Evolutionary conservation across 805 yeast genomes (phyloP).

Genomic region (Candida chilensis): DNA sequence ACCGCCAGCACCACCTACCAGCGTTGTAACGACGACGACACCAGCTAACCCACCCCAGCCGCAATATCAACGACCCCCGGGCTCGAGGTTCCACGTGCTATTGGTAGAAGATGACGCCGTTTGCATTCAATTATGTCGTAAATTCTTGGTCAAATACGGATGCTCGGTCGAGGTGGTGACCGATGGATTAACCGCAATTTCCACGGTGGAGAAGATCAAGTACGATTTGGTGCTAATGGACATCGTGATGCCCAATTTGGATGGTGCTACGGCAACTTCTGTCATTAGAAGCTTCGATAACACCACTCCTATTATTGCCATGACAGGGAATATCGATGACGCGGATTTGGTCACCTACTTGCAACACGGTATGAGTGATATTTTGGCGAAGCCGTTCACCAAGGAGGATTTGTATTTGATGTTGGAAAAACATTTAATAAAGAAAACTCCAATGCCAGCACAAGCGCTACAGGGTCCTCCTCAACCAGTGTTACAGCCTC

Average conservation of each 20-base stretch:
- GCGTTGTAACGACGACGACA: constrained; percentile 14
- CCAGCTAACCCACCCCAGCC: constrained; percentile 6
- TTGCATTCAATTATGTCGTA: constrained; percentile 75
- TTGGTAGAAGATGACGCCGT: constrained; percentile 77
- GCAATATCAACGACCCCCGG: constrained; percentile 9
- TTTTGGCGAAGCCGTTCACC: constrained; percentile 89
- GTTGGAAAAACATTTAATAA: constrained; percentile 62
- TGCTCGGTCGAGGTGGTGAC: constrained; percentile 89
- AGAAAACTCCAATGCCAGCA: too few species aligned
- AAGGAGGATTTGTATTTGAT: constrained; percentile 76
- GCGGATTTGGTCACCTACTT: constrained; percentile 73
- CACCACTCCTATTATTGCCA: constrained; percentile 84
- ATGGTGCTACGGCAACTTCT: constrained; percentile 87
- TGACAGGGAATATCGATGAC: constrained; percentile 86
- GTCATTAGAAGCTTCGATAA: constrained; percentile 79
- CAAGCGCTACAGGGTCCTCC: constrained; percentile 1
- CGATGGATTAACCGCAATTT: constrained; percentile 86
- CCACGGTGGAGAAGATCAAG: constrained; percentile 58
- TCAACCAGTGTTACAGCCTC: background rate
- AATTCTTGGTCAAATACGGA: constrained; percentile 79
- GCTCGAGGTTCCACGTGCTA: constrained; percentile 57
- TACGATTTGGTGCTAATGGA: constrained; percentile 81
- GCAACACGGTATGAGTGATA: constrained; percentile 87
- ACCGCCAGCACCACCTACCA: constrained; percentile 15
- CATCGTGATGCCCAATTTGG: constrained; percentile 81